A percentile compares a stretch with the other conserved stretches of the same genome.
Evolutionary conservation across 306 rosid species (phyloP).

Genomic region (Trifolium subterraneum): DNA sequence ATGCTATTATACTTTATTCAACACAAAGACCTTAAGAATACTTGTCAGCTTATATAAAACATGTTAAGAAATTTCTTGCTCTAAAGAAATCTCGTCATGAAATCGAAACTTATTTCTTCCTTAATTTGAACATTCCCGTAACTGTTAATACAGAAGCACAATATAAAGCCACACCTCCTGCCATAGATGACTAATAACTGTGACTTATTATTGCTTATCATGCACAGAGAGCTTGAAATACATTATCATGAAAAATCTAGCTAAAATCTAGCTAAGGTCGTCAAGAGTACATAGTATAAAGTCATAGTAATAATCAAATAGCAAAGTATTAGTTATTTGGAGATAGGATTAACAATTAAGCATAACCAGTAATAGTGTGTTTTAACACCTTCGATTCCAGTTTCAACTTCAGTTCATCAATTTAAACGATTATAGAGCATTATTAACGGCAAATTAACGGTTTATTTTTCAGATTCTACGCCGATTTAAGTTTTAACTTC

Average conservation of each 20-base stretch:
- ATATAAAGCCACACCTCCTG: not conserved
- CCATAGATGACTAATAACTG: constrained; percentile 1
- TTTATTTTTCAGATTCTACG: not conserved
- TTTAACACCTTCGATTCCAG: constrained; percentile 16
- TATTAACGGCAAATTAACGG: constrained; percentile 16
- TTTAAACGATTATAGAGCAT: constrained; percentile 2
- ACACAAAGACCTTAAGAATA: not conserved
- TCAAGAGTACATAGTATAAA: not conserved
- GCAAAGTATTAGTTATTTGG: not conserved
- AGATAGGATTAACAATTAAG: constrained; percentile 21
- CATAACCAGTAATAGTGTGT: constrained; percentile 11
- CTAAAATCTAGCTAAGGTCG: not conserved
- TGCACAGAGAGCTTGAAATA: constrained; percentile 18
- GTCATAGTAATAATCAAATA: not conserved
- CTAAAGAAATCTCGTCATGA: constrained; percentile 21
- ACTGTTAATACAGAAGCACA: constrained; percentile 14
- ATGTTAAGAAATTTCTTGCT: not conserved
- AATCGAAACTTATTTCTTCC: constrained; percentile 13
- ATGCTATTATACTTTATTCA: too few species aligned
- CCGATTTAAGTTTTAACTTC: constrained; percentile 14
- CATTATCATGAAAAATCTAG: constrained; percentile 11
- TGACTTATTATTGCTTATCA: not conserved
- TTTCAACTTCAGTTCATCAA: constrained; percentile 38
- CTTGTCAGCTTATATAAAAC: not conserved
- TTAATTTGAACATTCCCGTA: constrained; percentile 1